Evolutionary conservation across 257 asterid species (phyloP), one percentile per base, ranked within the genome.

Genomic region (Capsicum chinense): DNA sequence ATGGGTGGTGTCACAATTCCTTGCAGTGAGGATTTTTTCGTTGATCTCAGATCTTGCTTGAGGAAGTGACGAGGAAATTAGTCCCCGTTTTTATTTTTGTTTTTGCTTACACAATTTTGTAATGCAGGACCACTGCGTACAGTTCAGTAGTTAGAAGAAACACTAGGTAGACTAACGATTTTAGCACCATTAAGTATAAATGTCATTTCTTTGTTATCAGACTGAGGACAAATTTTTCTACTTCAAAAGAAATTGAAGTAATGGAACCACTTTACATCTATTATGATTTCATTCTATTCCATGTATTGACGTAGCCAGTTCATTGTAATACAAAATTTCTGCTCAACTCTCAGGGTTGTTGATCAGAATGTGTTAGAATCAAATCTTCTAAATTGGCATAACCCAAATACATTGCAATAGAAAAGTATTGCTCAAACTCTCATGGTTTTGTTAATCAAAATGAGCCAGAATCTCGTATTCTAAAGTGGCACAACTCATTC

Each of bases 1-100:
- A 90, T 89, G 92, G 95, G 93, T 0, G 93, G 94, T 54, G 90
- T 90, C 5, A 90, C 92, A 6, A 86, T 91, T 33, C 94, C 93
- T 3, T 91, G 92, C 84, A 79, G 83, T 39, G 83, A 84, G 50
- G 89, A 87, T 9, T n/a, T 82, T 9, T 93, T 93, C 62, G 14
- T 76, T 7, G 58, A 88, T 69, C 19, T 90, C 13, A 52, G 13
- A 9, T 64, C 91, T n/a, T 78, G 67, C 5, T 79, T 91, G 63
- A 58, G 21, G 48, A 67, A 66, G 47, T 37, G 76, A 14, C 76
- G 7, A 68, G 13, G 76, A 68, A 68, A 68, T 15, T 3, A 68
- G 76, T 68, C 76, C 26, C 26, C 26, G 26, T 26, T 26, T 26
- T 26, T 26, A 26, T 26, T 11, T 5, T 39, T 64, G 13, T 35